Evolutionary conservation across 208 protist genomes (phyloP).

Genomic region (Herpetomonas muscarum): DNA sequence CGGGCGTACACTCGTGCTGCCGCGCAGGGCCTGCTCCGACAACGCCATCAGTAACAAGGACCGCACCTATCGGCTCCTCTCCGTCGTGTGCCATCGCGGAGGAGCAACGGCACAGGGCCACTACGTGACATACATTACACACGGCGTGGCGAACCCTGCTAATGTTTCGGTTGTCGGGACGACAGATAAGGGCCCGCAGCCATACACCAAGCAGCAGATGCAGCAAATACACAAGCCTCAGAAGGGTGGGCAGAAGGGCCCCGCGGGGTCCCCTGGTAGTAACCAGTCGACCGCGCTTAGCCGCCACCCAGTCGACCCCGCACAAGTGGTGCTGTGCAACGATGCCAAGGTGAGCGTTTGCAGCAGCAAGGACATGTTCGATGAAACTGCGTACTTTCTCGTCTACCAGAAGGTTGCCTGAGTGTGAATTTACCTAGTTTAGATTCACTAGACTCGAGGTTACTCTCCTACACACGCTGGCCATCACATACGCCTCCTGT

Average conservation of each 20-base stretch:
- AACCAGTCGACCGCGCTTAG: background rate
- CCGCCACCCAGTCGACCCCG: background rate
- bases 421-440: too few species aligned
- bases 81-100: constrained; percentile 70
- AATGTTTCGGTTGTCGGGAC: background rate
- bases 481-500: too few species aligned
- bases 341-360: constrained; percentile 42
- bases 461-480: too few species aligned
- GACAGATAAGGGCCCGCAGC: background rate
- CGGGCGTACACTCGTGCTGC: constrained; percentile 45
- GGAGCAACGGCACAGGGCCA: constrained; percentile 45
- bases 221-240: background rate
- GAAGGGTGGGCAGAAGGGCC: background rate
- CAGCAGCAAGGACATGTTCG: constrained; percentile 21
- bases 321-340: constrained; percentile 59
- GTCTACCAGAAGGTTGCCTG: constrained; percentile 49
- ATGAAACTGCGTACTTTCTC: constrained; percentile 75
- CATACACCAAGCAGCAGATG: background rate
- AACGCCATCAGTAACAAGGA: constrained; percentile 26
- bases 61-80: constrained; percentile 62
- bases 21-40: constrained; percentile 46
- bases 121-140: constrained; percentile 73
- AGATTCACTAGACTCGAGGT: too few species aligned
- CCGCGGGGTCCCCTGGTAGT: background rate
- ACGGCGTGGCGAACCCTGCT: constrained; percentile 32